These are phyloP conservation scores for Pythium phragmitis DNA, from an alignment of 352 stramenopile genomes.

Conservation along the genomic window DNA sequence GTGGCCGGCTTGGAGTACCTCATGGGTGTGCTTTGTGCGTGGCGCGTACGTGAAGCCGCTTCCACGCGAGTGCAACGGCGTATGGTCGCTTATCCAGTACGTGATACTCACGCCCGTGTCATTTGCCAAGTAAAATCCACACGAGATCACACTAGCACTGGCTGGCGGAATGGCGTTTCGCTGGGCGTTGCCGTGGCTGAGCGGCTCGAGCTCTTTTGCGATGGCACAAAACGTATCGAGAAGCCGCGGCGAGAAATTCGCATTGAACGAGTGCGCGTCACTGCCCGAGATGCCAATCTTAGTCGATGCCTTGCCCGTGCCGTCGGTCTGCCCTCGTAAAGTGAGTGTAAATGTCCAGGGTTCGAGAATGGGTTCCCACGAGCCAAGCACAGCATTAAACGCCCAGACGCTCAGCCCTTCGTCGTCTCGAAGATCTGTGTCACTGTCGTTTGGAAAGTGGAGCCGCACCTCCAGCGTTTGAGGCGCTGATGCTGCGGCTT, in stretches of 20 bases:
- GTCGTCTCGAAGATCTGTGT: slow-evolving; percentile 47
- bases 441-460: slow-evolving; percentile 60
- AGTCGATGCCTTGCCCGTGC: slow-evolving; percentile 47
- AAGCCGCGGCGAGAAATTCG: slow-evolving; percentile 70
- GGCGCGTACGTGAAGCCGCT: slow-evolving; percentile 51
- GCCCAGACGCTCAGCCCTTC: slow-evolving; percentile 77
- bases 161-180: slow-evolving; percentile 34
- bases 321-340: slow-evolving; percentile 35
- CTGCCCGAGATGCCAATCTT: slow-evolving; percentile 56
- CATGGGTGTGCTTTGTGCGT: slow-evolving; percentile 38
- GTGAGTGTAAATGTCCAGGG: slow-evolving; percentile 69
- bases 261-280: slow-evolving; percentile 53
- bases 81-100: slow-evolving; percentile 63
- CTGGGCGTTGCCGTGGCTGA: slow-evolving; percentile 14
- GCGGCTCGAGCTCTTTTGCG: slow-evolving; percentile 55
- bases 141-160: slow-evolving; percentile 71
- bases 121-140: slow-evolving; percentile 78
- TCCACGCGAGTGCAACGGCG: slow-evolving; percentile 33
- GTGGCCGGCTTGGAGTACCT: slow-evolving; percentile 45
- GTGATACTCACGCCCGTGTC: slow-evolving; percentile 58
- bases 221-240: slow-evolving; percentile 64
- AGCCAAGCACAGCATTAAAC: slow-evolving; percentile 72
- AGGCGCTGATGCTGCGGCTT: neutral
- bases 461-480: slow-evolving; percentile 38
- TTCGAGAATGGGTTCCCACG: slow-evolving; percentile 79